phyloP scores from a whole-genome alignment of 2,329 filamentous ascomycete species.

The Dryadomyces quercus-mongolicae region DNA sequence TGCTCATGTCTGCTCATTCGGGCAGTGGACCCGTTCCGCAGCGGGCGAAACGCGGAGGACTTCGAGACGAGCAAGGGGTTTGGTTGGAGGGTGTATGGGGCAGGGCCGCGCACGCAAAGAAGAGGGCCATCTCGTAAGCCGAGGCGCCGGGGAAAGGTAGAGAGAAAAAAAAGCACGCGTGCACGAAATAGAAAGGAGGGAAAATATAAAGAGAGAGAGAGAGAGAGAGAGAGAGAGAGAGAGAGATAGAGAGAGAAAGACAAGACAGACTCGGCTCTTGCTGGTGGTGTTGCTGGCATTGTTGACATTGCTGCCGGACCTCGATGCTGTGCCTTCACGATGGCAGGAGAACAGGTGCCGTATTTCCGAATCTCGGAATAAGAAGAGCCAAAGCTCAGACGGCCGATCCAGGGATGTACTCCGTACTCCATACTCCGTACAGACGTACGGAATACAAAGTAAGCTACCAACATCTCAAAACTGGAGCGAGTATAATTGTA shows the following conservation, averaged over 20 bases:
- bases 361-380: too few species aligned
- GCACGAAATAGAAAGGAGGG: background rate
- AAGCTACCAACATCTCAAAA: too few species aligned
- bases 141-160: background rate
- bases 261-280: background rate
- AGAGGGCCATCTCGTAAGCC: background rate
- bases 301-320: background rate
- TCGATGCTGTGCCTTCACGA: background rate
- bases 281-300: background rate
- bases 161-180: background rate
- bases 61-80: constrained; percentile 8
- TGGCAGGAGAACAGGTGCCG: too few species aligned
- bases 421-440: too few species aligned
- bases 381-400: too few species aligned
- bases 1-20: background rate
- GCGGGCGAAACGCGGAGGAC: constrained; percentile 12
- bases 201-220: background rate
- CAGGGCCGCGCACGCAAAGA: background rate
- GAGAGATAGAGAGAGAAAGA: background rate
- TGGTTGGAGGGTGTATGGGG: constrained; percentile 2
- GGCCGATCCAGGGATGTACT: too few species aligned
- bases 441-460: too few species aligned
- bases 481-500: too few species aligned
- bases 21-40: constrained; percentile 8
- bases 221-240: background rate